Evolutionary conservation across 2,329 filamentous ascomycete species (phyloP).

Genomic region (Exophiala sideris): DNA sequence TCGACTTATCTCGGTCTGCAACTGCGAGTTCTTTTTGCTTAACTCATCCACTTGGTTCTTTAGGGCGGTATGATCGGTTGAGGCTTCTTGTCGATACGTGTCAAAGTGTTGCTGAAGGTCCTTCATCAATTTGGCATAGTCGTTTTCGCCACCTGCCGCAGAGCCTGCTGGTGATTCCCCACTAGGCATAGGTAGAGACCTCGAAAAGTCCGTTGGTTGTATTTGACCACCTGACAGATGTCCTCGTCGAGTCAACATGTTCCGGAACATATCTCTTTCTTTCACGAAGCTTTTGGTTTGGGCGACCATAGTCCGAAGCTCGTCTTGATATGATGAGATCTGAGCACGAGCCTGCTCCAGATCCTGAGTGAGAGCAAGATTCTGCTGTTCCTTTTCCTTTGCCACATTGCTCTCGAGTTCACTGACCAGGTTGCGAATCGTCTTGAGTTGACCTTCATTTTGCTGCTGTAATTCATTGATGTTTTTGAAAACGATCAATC

Average conservation of each 20-base stretch:
- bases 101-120: conserved; percentile 90
- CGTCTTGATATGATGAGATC: conserved; percentile 75
- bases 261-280: conserved; percentile 95
- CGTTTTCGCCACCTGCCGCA: conserved; percentile 57
- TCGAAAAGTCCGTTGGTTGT: conserved; percentile 66
- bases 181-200: conserved; percentile 58
- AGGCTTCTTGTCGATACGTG: conserved; percentile 79
- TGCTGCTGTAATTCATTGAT: conserved; percentile 80
- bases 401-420: conserved; percentile 91
- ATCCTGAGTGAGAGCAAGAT: conserved; percentile 61
- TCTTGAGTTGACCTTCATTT: conserved; percentile 77
- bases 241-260: conserved; percentile 77
- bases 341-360: conserved; percentile 61
- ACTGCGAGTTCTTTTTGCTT: conserved; percentile 73
- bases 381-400: conserved; percentile 54
- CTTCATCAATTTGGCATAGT: conserved; percentile 74
- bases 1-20: conserved; percentile 79
- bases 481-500: conserved; percentile 85
- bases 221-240: conserved; percentile 58
- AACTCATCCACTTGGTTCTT: conserved; percentile 81
- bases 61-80: conserved; percentile 74
- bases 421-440: conserved; percentile 79
- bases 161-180: conserved; percentile 47
- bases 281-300: conserved; percentile 91
- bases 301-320: conserved; percentile 74